Base-by-base conservation (phyloP, 257 asterid genomes). In the Primulina huaijiensis region DNA sequence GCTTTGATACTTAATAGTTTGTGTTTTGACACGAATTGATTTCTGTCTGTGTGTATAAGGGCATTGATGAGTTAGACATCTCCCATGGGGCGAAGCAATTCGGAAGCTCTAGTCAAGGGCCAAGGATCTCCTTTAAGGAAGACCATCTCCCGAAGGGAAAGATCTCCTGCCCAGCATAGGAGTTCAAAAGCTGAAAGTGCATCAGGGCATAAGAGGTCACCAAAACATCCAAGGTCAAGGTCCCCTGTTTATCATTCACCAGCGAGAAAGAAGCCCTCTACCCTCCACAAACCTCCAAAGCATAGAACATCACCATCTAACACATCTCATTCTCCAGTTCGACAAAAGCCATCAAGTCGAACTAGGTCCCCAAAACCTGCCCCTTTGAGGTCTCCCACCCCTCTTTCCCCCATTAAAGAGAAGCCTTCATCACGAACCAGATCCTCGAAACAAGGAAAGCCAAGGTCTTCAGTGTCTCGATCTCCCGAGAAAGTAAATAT, bases 51-150 rank as follows among this genome's bases (percentile, higher is more conserved):
- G 2, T 64, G 10, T 25, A 56, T 67, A 27, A 29, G 33, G 21
- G 30, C 20, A 12, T 67, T 76, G 76, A 73, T 77, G 71, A 52
- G 43, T 40, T 69, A 62, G 50, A 74, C 38, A 37, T 69, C 52
- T 35, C 21, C 70, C 46, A 92, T 90, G 98, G 97, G 87, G 40
- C 92, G 80, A 61, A 60, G 62, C 40, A 65, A 78, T 80, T 86
- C 88, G 8, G 83, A 72, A 60, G 90, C 98, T 35, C 92, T 95
- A 67, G 83, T 75, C 52, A 79, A 87, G 75, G 79, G 68, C 17
- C 84, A 74, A 60, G 84, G 81, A 57, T 80, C 95, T 72, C 89
- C 95, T 80, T 83, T 77, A 56, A 78, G 79, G 73, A 82, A 82
- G 81, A 83, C 82, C 73, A 78, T 91, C 34, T 72, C 87, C 12